Conservation (phyloP, 139 green algal genomes). For the Tetradesmus lagerheimii region DNA sequence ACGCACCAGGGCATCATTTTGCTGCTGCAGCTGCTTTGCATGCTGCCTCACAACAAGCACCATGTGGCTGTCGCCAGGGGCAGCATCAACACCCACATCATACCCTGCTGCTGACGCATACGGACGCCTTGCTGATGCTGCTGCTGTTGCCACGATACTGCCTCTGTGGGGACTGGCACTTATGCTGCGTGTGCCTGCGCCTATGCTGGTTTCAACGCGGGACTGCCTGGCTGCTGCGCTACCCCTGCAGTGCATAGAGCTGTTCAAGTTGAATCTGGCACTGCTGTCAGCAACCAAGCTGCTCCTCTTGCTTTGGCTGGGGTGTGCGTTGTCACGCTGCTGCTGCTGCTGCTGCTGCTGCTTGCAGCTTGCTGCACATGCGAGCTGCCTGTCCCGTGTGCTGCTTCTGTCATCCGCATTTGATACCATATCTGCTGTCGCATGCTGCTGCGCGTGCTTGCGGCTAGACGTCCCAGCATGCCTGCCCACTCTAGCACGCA, state of each 20-base stretch:
- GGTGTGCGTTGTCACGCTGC: no score
- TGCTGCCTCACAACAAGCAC: slow-evolving; percentile 26
- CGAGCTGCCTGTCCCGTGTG: neutral
- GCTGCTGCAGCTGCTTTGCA: slow-evolving; percentile 38
- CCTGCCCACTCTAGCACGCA: neutral
- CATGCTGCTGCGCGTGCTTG: neutral
- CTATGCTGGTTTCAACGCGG: neutral
- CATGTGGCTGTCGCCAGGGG: neutral
- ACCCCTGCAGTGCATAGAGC: neutral
- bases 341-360: neutral
- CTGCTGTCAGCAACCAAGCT: neutral
- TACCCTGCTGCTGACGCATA: neutral
- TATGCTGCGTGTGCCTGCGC: neutral
- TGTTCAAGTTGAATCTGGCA: neutral
- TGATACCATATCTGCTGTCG: neutral
- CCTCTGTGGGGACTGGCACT: neutral
- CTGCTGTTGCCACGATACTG: neutral
- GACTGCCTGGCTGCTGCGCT: neutral
- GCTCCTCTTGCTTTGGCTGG: neutral
- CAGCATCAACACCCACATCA: neutral
- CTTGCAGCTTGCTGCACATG: neutral
- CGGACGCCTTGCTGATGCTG: neutral
- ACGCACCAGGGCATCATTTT: slow-evolving; percentile 45
- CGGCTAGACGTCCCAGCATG: neutral
- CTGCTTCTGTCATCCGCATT: neutral